Evolutionary conservation across 352 stramenopile genomes (phyloP).

Genomic region (Blastocystis sp.): DNA sequence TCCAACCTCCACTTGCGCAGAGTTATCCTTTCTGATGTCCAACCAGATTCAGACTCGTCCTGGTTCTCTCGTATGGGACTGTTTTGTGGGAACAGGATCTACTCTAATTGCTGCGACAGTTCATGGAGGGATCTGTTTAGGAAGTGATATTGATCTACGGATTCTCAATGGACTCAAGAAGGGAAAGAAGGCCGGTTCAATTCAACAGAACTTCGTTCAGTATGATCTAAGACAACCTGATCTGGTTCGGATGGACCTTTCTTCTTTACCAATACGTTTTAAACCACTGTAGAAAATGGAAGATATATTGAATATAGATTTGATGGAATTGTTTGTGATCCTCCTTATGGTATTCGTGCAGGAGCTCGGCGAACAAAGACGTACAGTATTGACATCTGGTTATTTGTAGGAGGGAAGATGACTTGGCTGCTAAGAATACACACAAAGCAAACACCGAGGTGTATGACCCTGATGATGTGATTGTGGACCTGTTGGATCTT

Average conservation of each 20-base stretch:
- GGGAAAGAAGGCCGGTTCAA: constrained; percentile 73
- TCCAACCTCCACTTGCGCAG: constrained; percentile 92
- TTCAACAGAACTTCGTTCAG: constrained; percentile 84
- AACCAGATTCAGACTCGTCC: constrained; percentile 72
- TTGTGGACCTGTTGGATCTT: constrained; percentile 92
- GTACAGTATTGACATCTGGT: not conserved
- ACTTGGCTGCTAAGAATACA: constrained; percentile 70
- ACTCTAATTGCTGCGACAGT: constrained; percentile 89
- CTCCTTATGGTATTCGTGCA: constrained; percentile 86
- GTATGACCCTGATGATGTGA: constrained; percentile 92
- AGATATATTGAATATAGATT: constrained; percentile 72
- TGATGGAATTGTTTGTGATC: constrained; percentile 86
- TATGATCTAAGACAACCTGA: constrained; percentile 88
- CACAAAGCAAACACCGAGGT: constrained; percentile 90
- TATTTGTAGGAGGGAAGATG: not conserved
- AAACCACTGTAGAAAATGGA: not conserved
- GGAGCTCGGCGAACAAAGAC: constrained; percentile 85
- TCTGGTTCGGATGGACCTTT: constrained; percentile 88
- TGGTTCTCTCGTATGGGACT: constrained; percentile 82
- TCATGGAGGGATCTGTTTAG: constrained; percentile 84
- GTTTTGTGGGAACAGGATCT: constrained; percentile 93
- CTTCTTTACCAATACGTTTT: constrained; percentile 74
- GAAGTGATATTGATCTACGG: constrained; percentile 93
- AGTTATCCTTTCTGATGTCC: constrained; percentile 92
- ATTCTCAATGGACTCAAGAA: constrained; percentile 84